These are phyloP conservation scores for Colletotrichum limetticola DNA, from an alignment of 2,329 filamentous ascomycete genomes.

Conservation along the genomic window DNA sequence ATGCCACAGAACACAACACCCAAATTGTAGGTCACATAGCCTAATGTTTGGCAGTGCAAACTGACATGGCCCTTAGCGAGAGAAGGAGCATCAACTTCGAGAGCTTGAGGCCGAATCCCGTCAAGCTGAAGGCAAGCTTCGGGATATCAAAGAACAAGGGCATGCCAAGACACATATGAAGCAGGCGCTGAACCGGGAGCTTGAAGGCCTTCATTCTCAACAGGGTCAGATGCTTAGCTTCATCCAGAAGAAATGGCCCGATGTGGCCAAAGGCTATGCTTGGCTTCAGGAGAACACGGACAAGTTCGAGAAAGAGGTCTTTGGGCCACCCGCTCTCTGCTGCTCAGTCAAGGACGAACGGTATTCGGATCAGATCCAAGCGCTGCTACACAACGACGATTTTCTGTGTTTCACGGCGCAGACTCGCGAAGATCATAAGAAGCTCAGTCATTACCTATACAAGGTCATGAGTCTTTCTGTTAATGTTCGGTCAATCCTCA, in stretches of 20 bases:
- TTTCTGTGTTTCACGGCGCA: constrained; percentile 81
- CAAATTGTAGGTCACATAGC: constrained; percentile 68
- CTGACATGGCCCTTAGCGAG: constrained; percentile 59
- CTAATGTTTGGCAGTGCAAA: background rate
- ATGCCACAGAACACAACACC: constrained; percentile 76
- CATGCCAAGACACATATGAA: constrained; percentile 51
- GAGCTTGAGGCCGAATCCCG: constrained; percentile 59
- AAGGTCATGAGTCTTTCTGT: constrained; percentile 74
- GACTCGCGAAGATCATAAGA: constrained; percentile 77
- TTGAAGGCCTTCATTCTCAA: constrained; percentile 75
- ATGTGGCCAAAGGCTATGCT: constrained; percentile 78
- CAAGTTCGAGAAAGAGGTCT: constrained; percentile 79
- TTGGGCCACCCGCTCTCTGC: constrained; percentile 82
- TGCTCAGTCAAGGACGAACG: constrained; percentile 81
- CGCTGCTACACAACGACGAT: constrained; percentile 61
- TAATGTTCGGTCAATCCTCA: constrained; percentile 72
- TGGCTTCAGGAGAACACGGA: constrained; percentile 82
- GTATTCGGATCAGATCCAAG: constrained; percentile 68
- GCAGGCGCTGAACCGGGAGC: constrained; percentile 54
- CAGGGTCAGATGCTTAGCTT: constrained; percentile 78
- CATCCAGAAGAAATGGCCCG: constrained; percentile 68
- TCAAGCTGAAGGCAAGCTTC: constrained; percentile 50
- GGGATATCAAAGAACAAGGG: constrained; percentile 55
- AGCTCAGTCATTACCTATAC: constrained; percentile 74
- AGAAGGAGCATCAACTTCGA: constrained; percentile 66